These are phyloP conservation scores for Leptodermis oblonga DNA, from an alignment of 257 asterid genomes.

Conservation along the genomic window DNA sequence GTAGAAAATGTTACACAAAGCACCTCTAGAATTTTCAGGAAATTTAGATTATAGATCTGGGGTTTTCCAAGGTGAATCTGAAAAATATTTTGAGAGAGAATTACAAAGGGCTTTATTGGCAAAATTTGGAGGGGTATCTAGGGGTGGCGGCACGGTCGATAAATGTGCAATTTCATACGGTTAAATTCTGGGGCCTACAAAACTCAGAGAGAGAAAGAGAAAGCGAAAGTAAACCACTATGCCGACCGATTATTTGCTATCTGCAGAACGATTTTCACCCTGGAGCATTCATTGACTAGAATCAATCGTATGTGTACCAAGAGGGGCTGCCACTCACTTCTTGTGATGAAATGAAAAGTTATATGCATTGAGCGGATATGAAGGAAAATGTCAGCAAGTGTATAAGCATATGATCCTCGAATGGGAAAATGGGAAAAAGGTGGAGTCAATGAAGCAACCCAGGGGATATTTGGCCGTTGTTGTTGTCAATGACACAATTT, in stretches of 20 bases:
- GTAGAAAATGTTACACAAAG: too few species aligned
- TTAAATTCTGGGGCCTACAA: too few species aligned
- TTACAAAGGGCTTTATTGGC: too few species aligned
- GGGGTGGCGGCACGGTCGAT: too few species aligned
- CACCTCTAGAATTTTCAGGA: too few species aligned
- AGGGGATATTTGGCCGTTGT: slow-evolving; percentile 66
- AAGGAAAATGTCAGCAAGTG: slow-evolving; percentile 54
- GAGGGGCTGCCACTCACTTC: not conserved
- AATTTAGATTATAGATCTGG: too few species aligned
- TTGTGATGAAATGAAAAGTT: slow-evolving; percentile 1
- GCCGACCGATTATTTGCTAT: not conserved
- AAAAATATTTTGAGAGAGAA: too few species aligned
- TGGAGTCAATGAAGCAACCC: slow-evolving; percentile 51
- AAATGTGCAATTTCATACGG: too few species aligned
- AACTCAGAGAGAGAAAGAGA: too few species aligned
- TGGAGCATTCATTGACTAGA: not conserved
- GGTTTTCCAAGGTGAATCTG: too few species aligned
- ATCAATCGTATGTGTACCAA: not conserved
- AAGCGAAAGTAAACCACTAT: not conserved
- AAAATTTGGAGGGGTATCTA: too few species aligned
- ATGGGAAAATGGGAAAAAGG: slow-evolving; percentile 53
- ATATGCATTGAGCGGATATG: slow-evolving; percentile 73
- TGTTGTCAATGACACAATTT: slow-evolving; percentile 48
- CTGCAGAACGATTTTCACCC: not conserved
- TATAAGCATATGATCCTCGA: slow-evolving; percentile 79